phyloP scores from a whole-genome alignment of 2,329 filamentous ascomycete species.

The Samsoniella hepiali region DNA sequence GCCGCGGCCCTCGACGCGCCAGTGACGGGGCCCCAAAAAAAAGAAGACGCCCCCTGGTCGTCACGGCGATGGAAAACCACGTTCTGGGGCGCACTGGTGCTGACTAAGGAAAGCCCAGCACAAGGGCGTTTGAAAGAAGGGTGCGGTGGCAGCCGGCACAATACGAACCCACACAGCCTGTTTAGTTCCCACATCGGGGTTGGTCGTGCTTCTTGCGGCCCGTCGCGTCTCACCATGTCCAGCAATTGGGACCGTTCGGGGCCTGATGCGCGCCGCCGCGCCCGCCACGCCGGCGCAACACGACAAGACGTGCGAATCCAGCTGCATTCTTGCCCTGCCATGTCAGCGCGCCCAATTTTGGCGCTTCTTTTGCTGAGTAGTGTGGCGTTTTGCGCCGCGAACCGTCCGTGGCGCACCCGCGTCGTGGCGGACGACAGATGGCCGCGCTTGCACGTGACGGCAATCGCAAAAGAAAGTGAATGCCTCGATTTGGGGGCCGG shows the following conservation, averaged over 20 bases:
- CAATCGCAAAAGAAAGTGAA: too few species aligned
- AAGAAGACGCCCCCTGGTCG: slow-evolving; percentile 25
- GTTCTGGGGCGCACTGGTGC: slow-evolving; percentile 20
- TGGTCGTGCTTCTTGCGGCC: background rate
- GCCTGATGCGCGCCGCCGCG: background rate
- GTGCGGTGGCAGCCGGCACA: background rate
- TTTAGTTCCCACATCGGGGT: slow-evolving; percentile 3
- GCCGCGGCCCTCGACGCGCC: slow-evolving; percentile 1
- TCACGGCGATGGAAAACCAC: slow-evolving; percentile 33
- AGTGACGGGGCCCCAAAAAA: too few species aligned
- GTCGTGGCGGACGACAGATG: slow-evolving; percentile 8
- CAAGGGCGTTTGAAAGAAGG: too few species aligned
- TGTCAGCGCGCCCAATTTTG: background rate
- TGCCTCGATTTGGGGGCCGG: background rate
- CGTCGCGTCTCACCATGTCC: slow-evolving; percentile 16
- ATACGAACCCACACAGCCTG: background rate
- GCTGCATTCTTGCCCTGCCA: background rate
- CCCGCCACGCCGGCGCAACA: background rate
- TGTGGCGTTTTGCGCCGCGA: background rate
- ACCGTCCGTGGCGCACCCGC: background rate
- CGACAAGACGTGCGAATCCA: background rate
- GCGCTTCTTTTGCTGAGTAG: background rate
- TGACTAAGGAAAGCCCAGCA: background rate
- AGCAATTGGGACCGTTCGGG: background rate
- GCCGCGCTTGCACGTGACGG: slow-evolving; percentile 4